Conservation (phyloP, 352 stramenopile genomes). For the Globisporangium orthogonon region DNA sequence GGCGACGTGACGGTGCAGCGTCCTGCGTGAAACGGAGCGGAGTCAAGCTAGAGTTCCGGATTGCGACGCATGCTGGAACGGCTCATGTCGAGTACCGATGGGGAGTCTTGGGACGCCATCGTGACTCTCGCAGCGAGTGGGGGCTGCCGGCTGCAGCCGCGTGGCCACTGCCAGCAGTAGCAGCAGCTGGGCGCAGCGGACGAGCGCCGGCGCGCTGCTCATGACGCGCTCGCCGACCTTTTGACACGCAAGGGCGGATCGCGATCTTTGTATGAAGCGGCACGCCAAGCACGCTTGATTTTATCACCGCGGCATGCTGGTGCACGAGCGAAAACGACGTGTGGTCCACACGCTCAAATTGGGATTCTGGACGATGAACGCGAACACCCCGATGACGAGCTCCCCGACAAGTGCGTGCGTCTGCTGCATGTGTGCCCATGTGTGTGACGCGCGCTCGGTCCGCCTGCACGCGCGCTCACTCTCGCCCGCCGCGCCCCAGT, state of each 20-base stretch:
- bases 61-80: neutral
- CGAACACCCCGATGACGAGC: neutral
- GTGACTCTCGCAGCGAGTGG: neutral
- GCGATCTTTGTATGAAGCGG: neutral
- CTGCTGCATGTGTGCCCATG: neutral
- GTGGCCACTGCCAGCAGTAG: neutral
- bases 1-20: neutral
- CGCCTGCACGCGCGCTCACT: no score
- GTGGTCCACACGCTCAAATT: neutral
- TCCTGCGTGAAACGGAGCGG: neutral
- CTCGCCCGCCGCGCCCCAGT: slow-evolving; percentile 10
- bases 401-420: neutral
- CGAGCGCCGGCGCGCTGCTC: neutral
- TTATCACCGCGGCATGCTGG: no score
- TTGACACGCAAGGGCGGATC: neutral
- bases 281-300: no score
- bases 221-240: no score
- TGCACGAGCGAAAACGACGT: neutral
- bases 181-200: neutral
- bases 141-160: neutral
- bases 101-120: neutral
- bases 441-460: no score
- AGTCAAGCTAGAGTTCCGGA: no score
- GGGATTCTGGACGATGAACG: neutral
- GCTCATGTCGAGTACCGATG: neutral